Conservation (phyloP, 1,139 yeast species). For the Debaryomyces coudertii region DNA sequence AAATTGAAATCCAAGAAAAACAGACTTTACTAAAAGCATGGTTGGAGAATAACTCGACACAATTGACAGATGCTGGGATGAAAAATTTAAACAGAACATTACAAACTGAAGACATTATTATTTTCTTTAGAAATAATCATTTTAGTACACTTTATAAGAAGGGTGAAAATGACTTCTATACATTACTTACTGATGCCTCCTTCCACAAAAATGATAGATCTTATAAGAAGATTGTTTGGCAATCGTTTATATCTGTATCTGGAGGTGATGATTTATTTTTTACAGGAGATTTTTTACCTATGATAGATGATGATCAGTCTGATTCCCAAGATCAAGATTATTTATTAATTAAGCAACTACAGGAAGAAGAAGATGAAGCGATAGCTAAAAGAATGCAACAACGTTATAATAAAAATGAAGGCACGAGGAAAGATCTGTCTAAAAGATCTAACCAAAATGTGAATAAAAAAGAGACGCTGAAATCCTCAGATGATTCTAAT, state of each 20-base stretch:
- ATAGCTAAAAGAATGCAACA: conserved; percentile 54
- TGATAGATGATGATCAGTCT: conserved; percentile 29
- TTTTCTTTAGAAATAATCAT: conserved; percentile 85
- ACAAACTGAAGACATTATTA: conserved; percentile 45
- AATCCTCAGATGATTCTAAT: background rate
- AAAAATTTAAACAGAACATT: conserved; percentile 46
- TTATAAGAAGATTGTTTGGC: conserved; percentile 68
- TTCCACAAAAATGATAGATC: conserved; percentile 35
- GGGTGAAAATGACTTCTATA: conserved; percentile 50
- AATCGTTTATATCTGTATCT: conserved; percentile 62
- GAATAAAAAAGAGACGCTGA: background rate
- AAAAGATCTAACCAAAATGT: background rate
- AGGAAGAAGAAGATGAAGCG: conserved; percentile 62
- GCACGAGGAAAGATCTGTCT: conserved; percentile 1
- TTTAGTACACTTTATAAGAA: conserved; percentile 71
- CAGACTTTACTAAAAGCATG: conserved; percentile 37
- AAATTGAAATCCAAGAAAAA: conserved; percentile 15
- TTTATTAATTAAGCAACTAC: conserved; percentile 54
- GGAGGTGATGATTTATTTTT: conserved; percentile 72
- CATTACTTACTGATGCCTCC: conserved; percentile 74
- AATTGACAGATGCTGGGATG: conserved; percentile 70
- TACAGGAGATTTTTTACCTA: conserved; percentile 59
- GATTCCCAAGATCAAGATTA: conserved; percentile 35
- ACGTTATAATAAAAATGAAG: conserved; percentile 18
- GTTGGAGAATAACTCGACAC: conserved; percentile 61